phyloP scores from a whole-genome alignment of 2,329 filamentous ascomycete species.

The Zalaria sp. region DNA sequence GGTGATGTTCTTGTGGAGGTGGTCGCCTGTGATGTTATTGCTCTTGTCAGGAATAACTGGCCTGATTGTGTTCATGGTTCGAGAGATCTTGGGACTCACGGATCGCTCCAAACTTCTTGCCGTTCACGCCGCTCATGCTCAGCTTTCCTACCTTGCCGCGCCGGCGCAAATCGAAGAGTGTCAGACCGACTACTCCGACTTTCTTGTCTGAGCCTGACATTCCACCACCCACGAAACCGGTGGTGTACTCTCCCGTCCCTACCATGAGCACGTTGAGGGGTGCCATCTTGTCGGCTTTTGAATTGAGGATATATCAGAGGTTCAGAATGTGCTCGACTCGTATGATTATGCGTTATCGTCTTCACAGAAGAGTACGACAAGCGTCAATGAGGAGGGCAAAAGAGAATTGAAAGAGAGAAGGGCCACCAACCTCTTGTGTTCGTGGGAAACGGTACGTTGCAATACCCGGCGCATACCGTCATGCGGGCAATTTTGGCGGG shows the following conservation, averaged over 20 bases:
- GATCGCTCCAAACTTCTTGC: slow-evolving; percentile 81
- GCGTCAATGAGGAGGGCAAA: neutral
- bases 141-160: slow-evolving; percentile 77
- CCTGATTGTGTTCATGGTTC: neutral
- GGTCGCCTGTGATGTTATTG: slow-evolving; percentile 49
- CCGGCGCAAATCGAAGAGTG: slow-evolving; percentile 75
- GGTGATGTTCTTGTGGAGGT: slow-evolving; percentile 76
- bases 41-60: neutral
- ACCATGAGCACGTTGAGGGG: slow-evolving; percentile 42
- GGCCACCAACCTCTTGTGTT: too few relatives aligned
- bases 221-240: slow-evolving; percentile 75
- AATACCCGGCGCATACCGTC: too few relatives aligned
- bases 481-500: too few relatives aligned
- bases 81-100: slow-evolving; percentile 37
- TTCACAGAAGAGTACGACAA: neutral
- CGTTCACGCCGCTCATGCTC: slow-evolving; percentile 81
- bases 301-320: neutral
- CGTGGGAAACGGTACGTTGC: too few relatives aligned
- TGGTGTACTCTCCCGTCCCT: slow-evolving; percentile 93
- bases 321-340: too few relatives aligned
- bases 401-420: too few relatives aligned
- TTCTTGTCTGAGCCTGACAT: slow-evolving; percentile 89
- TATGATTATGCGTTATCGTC: too few relatives aligned
- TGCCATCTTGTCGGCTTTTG: slow-evolving; percentile 22
- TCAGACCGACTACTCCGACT: slow-evolving; percentile 82